A percentile compares a stretch with the other conserved stretches of the same genome.
These are phyloP conservation scores for Didymella sp. DNA, from an alignment of 2,329 filamentous ascomycete species.

Conservation along the genomic window DNA sequence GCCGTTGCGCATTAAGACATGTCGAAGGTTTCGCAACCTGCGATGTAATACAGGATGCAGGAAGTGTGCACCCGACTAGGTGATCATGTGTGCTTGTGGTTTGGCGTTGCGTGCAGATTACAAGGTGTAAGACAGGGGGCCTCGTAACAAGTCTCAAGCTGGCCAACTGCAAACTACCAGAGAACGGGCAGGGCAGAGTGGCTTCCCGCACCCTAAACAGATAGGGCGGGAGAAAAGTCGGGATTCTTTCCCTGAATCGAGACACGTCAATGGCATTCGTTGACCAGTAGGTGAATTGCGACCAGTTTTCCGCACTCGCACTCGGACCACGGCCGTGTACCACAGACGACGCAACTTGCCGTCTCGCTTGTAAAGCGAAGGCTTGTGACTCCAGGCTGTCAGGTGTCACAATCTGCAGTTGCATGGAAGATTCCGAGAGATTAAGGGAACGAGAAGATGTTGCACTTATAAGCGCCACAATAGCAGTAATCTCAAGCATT, in stretches of 20 bases:
- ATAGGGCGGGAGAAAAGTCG: conserved; percentile 8
- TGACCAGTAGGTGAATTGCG: neutral
- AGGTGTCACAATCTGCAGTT: neutral
- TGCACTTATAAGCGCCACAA: conserved; percentile 7
- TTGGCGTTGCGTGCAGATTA: conserved; percentile 3
- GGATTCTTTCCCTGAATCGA: neutral
- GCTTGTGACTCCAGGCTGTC: neutral
- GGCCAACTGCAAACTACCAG: conserved; percentile 5
- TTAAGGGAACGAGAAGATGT: neutral
- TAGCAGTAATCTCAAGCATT: neutral
- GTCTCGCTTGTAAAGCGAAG: neutral
- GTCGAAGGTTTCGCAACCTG: conserved; percentile 4
- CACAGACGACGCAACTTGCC: neutral
- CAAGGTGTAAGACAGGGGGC: conserved; percentile 4
- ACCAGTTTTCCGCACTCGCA: conserved; percentile 4
- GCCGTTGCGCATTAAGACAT: conserved; percentile 8
- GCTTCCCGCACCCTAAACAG: conserved; percentile 4
- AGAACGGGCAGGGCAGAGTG: conserved; percentile 1
- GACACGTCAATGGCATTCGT: neutral
- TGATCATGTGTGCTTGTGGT: conserved; percentile 5
- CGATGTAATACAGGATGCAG: conserved; percentile 10
- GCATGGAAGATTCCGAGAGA: neutral
- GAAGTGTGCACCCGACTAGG: conserved; percentile 11
- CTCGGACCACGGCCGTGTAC: neutral
- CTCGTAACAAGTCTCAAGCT: conserved; percentile 6